Evolutionary conservation across 2,329 filamentous ascomycete genomes (phyloP).

Genomic region (Xylaria polymorpha): DNA sequence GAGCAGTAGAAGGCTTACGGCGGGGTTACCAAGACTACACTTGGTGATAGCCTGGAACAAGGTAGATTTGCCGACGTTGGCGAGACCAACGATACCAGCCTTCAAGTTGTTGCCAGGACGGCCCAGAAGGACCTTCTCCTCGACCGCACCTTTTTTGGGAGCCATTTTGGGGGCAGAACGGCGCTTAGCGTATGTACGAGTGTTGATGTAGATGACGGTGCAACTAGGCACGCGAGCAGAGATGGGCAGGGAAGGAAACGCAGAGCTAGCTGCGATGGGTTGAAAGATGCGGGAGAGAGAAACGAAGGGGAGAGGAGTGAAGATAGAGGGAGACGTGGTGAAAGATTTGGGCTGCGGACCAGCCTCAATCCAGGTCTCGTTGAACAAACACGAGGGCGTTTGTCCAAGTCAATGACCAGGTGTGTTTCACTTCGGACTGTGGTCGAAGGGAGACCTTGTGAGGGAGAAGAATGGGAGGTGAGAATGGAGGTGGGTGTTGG

Average conservation of each 20-base stretch:
- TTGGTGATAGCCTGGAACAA: conserved; percentile 99
- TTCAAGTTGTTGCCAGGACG: conserved; percentile 98
- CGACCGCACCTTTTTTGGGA: conserved; percentile 90
- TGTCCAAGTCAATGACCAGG: conserved; percentile 45
- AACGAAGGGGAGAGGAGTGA: conserved; percentile 60
- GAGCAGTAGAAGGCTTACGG: conserved; percentile 68
- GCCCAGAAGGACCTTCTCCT: conserved; percentile 97
- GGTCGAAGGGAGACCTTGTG: conserved; percentile 41
- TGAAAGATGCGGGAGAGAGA: conserved; percentile 62
- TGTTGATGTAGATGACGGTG: conserved; percentile 59
- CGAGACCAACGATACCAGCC: conserved; percentile 99
- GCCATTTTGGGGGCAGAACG: conserved; percentile 77
- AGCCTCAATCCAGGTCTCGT: conserved; percentile 49
- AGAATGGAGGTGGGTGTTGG: conserved; percentile 3
- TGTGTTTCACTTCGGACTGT: conserved; percentile 29
- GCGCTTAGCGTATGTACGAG: conserved; percentile 69
- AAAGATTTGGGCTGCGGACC: conserved; percentile 54
- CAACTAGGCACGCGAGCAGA: conserved; percentile 60
- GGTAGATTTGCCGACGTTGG: conserved; percentile 99
- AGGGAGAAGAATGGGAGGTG: background rate
- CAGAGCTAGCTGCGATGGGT: conserved; percentile 75
- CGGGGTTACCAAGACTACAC: conserved; percentile 95
- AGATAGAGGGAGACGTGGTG: conserved; percentile 59
- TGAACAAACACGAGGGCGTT: conserved; percentile 26
- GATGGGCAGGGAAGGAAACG: conserved; percentile 58